Percentiles rank a stretch among this genome's conserved stretches.
phyloP scores from a whole-genome alignment of 2,329 filamentous ascomycete genomes.

The Colletotrichum lini region DNA sequence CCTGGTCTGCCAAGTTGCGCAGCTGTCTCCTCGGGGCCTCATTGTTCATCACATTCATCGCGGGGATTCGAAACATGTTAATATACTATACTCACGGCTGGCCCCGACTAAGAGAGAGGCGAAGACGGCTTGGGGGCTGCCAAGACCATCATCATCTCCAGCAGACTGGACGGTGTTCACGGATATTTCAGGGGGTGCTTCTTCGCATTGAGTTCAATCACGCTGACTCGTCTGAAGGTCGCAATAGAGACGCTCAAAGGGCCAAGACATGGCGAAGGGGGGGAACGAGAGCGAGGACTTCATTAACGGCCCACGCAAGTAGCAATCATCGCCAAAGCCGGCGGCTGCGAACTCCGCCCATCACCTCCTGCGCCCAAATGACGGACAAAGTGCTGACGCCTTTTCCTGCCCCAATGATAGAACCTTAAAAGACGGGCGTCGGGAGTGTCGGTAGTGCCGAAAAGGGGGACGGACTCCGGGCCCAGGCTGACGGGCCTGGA shows the following conservation, averaged over 20 bases:
- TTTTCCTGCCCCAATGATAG: constrained; percentile 21
- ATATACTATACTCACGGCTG: constrained; percentile 15
- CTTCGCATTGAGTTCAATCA: constrained; percentile 13
- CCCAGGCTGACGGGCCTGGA: constrained; percentile 20
- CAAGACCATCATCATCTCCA: not conserved
- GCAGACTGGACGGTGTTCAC: constrained; percentile 3
- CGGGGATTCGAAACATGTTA: constrained; percentile 25
- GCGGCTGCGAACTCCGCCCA: not conserved
- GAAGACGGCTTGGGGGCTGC: not conserved
- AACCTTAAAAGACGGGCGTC: constrained; percentile 36
- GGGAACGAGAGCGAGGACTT: too few species aligned
- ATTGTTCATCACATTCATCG: not conserved
- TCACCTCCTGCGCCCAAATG: too few species aligned
- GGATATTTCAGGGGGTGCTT: constrained; percentile 19
- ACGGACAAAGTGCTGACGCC: not conserved
- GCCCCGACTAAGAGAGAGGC: not conserved
- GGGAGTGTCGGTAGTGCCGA: constrained; percentile 32
- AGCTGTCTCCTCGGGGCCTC: not conserved
- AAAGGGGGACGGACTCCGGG: constrained; percentile 32
- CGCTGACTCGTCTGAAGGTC: constrained; percentile 23
- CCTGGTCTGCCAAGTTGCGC: constrained; percentile 23
- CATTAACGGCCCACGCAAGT: too few species aligned
- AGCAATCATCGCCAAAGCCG: too few species aligned
- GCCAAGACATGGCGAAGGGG: constrained; percentile 22
- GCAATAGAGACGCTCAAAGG: constrained; percentile 7